Evolutionary conservation across 2,329 filamentous ascomycete species (phyloP).

Genomic region (Exophiala phaeomuriformis): DNA sequence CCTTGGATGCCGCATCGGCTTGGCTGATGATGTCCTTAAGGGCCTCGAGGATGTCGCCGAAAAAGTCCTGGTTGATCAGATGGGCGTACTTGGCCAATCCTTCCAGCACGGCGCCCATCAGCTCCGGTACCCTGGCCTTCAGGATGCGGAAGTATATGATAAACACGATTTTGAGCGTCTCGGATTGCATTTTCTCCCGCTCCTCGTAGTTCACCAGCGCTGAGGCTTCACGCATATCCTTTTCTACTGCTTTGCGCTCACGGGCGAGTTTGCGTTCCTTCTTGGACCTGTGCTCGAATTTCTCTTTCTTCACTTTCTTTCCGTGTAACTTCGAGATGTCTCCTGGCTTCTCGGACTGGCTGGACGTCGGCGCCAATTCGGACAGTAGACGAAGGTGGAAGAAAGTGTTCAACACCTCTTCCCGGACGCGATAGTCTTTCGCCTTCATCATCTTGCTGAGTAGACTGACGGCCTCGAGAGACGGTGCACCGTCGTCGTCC

Average conservation of each 20-base stretch:
- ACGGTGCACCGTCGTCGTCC: slow-evolving; percentile 83
- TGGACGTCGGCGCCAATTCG: slow-evolving; percentile 66
- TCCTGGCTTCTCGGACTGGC: slow-evolving; percentile 57
- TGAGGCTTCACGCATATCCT: slow-evolving; percentile 89
- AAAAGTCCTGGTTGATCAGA: slow-evolving; percentile 98
- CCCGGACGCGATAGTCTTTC: slow-evolving; percentile 72
- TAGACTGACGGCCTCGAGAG: slow-evolving; percentile 76
- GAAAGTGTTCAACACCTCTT: slow-evolving; percentile 83
- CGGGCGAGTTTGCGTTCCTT: slow-evolving; percentile 72
- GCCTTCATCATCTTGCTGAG: slow-evolving; percentile 94
- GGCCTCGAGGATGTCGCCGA: slow-evolving; percentile 89
- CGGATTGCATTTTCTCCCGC: slow-evolving; percentile 85
- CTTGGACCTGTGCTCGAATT: slow-evolving; percentile 84
- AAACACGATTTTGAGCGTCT: slow-evolving; percentile 93
- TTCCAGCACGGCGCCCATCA: slow-evolving; percentile 97
- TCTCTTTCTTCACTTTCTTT: slow-evolving; percentile 60
- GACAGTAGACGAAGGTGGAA: slow-evolving; percentile 79
- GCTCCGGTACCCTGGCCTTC: slow-evolving; percentile 68
- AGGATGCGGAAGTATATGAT: slow-evolving; percentile 90
- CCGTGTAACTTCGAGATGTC: slow-evolving; percentile 41
- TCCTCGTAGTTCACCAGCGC: slow-evolving; percentile 88
- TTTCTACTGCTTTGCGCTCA: slow-evolving; percentile 79
- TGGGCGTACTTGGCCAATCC: slow-evolving; percentile 90
- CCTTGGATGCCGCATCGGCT: slow-evolving; percentile 45
- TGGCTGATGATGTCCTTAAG: slow-evolving; percentile 85